Base-by-base conservation (phyloP, 2,329 filamentous ascomycete genomes). In the Fusarium bactridioides region DNA sequence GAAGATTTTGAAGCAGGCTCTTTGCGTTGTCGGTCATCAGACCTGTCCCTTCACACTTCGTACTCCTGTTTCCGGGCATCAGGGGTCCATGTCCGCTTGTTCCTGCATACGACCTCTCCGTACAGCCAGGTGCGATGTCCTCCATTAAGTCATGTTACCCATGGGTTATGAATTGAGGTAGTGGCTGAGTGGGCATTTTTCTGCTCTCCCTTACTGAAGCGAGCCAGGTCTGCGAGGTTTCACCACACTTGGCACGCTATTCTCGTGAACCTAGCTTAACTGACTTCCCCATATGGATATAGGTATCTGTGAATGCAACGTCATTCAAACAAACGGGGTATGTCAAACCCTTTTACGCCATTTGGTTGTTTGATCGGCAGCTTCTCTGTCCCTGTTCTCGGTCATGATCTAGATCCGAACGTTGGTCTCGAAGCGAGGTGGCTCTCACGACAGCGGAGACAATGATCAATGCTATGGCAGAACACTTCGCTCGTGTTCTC, bases 1-100 rank as follows among this genome's bases (percentile, higher is more conserved):
- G 75, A 79, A 78, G 61, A 72, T 70, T 44, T 69, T 71, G 71
- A 76, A 60, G 72, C 70, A 60, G 45, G 61, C 58, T 63, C 53
- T 55, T 64, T 68, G 61, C 35, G 48, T 43, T 62, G 44, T 64
- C 50, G 44, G 40, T 64, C 40, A 48, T 67, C 59, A 62, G 62
- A 51, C 61, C 38, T 48, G 56, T 68, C 65, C 62, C 54, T 63
- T 69, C 62, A n/a, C 19, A 64, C 31, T 29, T 67, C 59, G 25
- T 21, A 69, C 35, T 33, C 48, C 67, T 45, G 68, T 75, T 74
- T 74, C 70, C 64, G 69, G 73, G 68, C 70, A 72, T 74, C 69
- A 69, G 67, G 73, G 70, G 65, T 65, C 43, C 37, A 56, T 50
- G 44, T 61, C 43, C 67, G 61, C 69, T 61, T 64, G 69, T 66